phyloP scores from a whole-genome alignment of 2,329 filamentous ascomycete genomes.

The Arthrinium phaeospermum region DNA sequence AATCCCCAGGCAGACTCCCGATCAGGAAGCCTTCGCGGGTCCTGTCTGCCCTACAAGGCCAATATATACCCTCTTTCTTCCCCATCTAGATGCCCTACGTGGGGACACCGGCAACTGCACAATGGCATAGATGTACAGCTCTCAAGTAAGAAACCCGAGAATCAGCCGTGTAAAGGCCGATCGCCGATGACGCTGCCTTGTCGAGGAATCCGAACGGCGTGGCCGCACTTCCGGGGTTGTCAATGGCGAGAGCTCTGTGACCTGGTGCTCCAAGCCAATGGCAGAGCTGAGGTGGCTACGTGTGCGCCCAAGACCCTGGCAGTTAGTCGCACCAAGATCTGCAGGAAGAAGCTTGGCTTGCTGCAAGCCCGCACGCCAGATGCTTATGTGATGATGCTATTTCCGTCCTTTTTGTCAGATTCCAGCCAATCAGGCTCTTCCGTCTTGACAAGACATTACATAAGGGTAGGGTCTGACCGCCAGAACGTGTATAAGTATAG shows the following conservation, averaged over 20 bases:
- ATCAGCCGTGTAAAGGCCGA: not conserved
- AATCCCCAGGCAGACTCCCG: not conserved
- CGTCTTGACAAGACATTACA: not conserved
- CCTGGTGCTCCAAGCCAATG: not conserved
- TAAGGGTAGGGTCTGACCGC: conserved; percentile 13
- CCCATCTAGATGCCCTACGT: not conserved
- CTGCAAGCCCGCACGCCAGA: not conserved
- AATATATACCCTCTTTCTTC: not conserved
- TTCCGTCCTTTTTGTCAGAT: not conserved
- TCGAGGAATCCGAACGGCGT: not conserved
- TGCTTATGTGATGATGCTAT: conserved; percentile 15
- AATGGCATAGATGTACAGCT: not conserved
- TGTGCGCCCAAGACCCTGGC: not conserved
- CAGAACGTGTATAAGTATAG: conserved; percentile 14
- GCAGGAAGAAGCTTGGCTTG: conserved; percentile 16
- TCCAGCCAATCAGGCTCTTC: not conserved
- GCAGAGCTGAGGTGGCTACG: not conserved
- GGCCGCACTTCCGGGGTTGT: not conserved
- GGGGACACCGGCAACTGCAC: not conserved
- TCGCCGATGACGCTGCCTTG: not conserved
- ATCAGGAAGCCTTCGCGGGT: not conserved
- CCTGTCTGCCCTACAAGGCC: not conserved
- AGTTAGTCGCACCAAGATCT: not conserved
- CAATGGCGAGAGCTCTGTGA: not conserved
- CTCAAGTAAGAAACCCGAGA: not conserved